These are phyloP conservation scores for Carex cristatella DNA, from an alignment of 176 grass and related monocot species.

Conservation along the genomic window DNA sequence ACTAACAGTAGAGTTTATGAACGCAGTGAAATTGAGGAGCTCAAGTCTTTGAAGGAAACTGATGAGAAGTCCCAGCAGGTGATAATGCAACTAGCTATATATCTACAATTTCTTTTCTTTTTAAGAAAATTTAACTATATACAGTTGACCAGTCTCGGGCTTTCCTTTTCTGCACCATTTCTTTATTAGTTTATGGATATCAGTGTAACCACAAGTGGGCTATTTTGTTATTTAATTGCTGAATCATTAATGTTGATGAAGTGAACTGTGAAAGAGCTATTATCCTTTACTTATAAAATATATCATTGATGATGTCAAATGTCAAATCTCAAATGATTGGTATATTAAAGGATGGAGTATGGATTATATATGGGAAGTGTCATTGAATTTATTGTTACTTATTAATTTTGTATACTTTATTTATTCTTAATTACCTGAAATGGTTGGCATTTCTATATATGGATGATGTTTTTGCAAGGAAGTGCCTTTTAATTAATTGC, in stretches of 20 bases:
- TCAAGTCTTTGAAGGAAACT: neutral
- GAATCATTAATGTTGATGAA: neutral
- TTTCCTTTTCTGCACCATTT: neutral
- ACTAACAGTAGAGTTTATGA: neutral
- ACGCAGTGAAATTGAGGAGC: neutral
- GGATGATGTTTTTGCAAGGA: neutral
- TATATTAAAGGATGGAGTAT: neutral
- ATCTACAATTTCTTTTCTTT: neutral
- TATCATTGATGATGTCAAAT: neutral
- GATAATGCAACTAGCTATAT: neutral
- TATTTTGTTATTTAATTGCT: neutral
- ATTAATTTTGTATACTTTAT: neutral
- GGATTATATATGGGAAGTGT: neutral
- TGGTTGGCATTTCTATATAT: neutral
- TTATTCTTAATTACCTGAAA: neutral
- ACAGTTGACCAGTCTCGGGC: neutral
- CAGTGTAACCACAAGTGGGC: neutral
- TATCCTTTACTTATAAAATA: neutral
- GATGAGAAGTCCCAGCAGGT: neutral
- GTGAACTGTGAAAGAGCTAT: too few relatives aligned
- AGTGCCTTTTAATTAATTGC: neutral
- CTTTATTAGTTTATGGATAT: neutral
- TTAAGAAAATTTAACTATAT: neutral
- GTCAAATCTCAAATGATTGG: neutral
- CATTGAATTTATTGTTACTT: neutral